Evolutionary conservation across 2,329 filamentous ascomycete species (phyloP), one percentile per base, ranked within the genome.

Genomic region (Penicillium sp.): DNA sequence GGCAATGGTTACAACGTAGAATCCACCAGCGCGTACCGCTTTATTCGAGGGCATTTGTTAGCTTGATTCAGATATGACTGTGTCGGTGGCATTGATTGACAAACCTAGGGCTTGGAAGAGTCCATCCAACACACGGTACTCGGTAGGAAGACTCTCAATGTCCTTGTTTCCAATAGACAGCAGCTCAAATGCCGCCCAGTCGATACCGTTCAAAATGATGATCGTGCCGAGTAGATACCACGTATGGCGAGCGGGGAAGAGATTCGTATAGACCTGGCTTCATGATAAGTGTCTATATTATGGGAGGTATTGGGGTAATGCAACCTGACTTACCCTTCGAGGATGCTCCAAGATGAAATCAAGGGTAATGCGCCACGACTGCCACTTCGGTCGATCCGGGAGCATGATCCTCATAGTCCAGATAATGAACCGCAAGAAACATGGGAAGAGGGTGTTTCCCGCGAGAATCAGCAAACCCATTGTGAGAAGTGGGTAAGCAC

Each of bases 151-250:
- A 5, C 69, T 67, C 31, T 82, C 77, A 0, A 89, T 77, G 2
- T 78, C 77, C 1, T 80, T 73, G 62, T 89, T 88, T 1, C 84
- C 83, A 42, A 89, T 78, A 47, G 89, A 87, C 3, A 90, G 75
- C 3, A 89, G 73, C 69, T 88, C 85, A 61, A 89, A 89, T 0
- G 81, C 81, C 0, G 82, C 77, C 87, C 86, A 89, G 62, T 89
- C 85, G 19, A 85, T 80, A 0, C 81, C 79, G 56, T 88, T 88
- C 17, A 89, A 80, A 13, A 81, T 64, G 4, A 87, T 68, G 7
- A 89, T 78, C 59, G 87, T 85, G 48, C 81, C 82, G 10, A 88
- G 72, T 0, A 90, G 78, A 78, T 86, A 89, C 83, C 86, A 89
- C 0, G 87, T 89, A 50, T 84, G 82, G 0, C 81, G 78, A 3